phyloP scores from a whole-genome alignment of 169 alveolate species.

The Toxoplasma gondii region DNA sequence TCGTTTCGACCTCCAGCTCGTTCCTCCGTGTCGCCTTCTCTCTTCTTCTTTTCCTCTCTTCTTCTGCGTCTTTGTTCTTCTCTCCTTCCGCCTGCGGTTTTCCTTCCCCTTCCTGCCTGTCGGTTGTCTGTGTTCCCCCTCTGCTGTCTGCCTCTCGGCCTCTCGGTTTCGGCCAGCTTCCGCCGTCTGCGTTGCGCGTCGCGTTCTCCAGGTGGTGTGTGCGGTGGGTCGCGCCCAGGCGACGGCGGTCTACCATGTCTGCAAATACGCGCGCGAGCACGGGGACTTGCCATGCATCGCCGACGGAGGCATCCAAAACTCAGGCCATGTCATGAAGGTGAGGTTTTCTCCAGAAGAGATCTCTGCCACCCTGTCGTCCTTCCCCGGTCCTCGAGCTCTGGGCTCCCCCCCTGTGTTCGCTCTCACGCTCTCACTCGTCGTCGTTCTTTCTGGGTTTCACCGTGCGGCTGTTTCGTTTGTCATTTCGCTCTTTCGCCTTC shows the following conservation, averaged over 20 bases:
- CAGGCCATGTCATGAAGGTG: conserved; percentile 94
- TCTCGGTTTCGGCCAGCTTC: no score
- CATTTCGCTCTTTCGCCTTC: neutral
- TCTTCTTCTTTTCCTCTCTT: no score
- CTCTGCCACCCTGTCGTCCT: neutral
- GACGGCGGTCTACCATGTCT: conserved; percentile 91
- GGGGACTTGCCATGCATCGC: conserved; percentile 89
- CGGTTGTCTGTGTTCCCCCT: no score
- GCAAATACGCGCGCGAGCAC: conserved; percentile 83
- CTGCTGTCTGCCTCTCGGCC: no score
- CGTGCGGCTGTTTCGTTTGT: neutral
- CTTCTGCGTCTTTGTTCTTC: no score
- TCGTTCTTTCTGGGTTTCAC: no score
- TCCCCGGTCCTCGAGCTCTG: no score
- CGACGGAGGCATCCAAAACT: conserved; percentile 94
- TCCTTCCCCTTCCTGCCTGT: no score
- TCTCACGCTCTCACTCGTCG: neutral
- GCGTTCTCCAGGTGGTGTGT: conserved; percentile 77
- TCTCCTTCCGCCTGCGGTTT: no score
- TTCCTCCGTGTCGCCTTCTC: no score
- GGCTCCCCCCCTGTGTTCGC: neutral
- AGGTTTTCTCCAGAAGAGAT: neutral
- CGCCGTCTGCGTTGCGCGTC: no score
- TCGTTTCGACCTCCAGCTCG: no score
- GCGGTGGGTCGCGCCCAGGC: conserved; percentile 94